Conservation (phyloP, 2,329 filamentous ascomycete genomes). For the Aspergillus cejpii region DNA sequence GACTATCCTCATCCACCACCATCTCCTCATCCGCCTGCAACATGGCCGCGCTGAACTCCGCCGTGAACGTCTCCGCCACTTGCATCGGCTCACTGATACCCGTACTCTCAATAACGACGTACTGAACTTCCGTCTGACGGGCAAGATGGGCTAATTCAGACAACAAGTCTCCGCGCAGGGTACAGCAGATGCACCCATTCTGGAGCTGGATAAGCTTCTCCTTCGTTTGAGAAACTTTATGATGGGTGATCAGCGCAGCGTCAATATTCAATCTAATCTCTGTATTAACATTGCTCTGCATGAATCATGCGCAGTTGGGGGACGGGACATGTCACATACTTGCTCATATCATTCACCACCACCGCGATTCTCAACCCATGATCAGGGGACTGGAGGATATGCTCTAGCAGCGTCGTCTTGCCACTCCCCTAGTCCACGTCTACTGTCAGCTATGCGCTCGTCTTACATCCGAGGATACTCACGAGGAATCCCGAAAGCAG, state of each 20-base stretch:
- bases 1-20: conserved; percentile 40
- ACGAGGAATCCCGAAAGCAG: conserved; percentile 56
- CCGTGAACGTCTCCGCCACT: conserved; percentile 66
- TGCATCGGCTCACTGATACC: conserved; percentile 68
- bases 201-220: conserved; percentile 63
- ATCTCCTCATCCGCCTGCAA: conserved; percentile 45
- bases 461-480: too few relatives aligned
- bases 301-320: rapidly evolving
- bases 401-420: conserved; percentile 63
- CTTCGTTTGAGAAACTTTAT: conserved; percentile 52
- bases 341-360: conserved; percentile 66
- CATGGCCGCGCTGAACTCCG: conserved; percentile 47
- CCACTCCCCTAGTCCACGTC: conserved; percentile 54
- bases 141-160: conserved; percentile 62
- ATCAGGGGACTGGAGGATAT: conserved; percentile 57
- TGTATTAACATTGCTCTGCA: not conserved
- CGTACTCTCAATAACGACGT: conserved; percentile 65
- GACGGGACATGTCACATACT: too few relatives aligned
- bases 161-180: conserved; percentile 62
- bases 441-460: too few relatives aligned
- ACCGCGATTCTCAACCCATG: conserved; percentile 64
- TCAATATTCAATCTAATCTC: conserved; percentile 55
- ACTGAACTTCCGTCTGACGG: conserved; percentile 59
- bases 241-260: conserved; percentile 53
- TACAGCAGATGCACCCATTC: conserved; percentile 72